Conservation (phyloP, 805 yeast species). For the Candida ovalis region DNA sequence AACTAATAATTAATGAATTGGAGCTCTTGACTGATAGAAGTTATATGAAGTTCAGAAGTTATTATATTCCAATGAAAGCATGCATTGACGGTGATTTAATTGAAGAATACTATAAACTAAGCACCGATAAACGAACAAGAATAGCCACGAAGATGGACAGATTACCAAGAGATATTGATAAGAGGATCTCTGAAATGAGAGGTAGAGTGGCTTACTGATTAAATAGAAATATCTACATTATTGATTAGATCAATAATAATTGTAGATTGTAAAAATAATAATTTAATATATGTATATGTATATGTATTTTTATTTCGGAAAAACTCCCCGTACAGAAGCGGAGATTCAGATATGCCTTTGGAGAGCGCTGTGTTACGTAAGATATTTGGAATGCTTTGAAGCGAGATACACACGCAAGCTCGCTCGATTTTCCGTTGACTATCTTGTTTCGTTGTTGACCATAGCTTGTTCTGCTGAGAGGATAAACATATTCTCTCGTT, state of each 20-base stretch:
- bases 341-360: too few species aligned
- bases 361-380: too few species aligned
- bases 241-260: background rate
- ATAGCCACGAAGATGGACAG: conserved; percentile 43
- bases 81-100: conserved; percentile 87
- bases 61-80: conserved; percentile 72
- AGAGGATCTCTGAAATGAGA: conserved; percentile 49
- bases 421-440: too few species aligned
- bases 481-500: too few species aligned
- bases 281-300: too few species aligned
- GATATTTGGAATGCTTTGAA: too few species aligned
- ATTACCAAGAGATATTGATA: conserved; percentile 45
- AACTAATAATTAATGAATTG: conserved; percentile 35
- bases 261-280: too few species aligned
- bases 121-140: conserved; percentile 32
- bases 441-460: too few species aligned
- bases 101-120: conserved; percentile 47
- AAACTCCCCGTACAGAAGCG: too few species aligned
- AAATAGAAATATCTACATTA: background rate
- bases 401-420: too few species aligned
- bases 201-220: conserved; percentile 32
- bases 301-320: too few species aligned
- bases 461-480: too few species aligned
- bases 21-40: conserved; percentile 59
- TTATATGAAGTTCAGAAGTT: conserved; percentile 65